Evolutionary conservation across 345 rosid genomes (phyloP), one percentile per base, ranked within the genome.

Genomic region (Citrus unshiu): DNA sequence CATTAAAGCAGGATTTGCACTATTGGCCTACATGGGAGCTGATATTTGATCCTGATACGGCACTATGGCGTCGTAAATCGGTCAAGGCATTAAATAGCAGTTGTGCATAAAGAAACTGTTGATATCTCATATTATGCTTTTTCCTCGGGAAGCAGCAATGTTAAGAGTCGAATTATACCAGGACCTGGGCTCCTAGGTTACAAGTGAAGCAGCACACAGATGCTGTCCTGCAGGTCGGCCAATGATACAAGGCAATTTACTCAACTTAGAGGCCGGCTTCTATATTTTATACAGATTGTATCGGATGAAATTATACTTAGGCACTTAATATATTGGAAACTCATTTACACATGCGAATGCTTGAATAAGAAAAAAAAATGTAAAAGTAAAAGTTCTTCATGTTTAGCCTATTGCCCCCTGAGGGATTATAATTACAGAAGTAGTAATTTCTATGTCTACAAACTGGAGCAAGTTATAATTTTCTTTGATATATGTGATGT

Each of bases 11-110:
- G 80, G 99, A 94, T 87, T 86, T 96, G 66, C 98, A 94, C 82
- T 94, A 96, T 75, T 96, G 97, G 99, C 97, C 97, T 24, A 91
- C 97, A 18, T 94, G 98, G 98, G 95, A 91, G 85, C 83, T 92
- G 80, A 89, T 90, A 77, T 96, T 94, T 73, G 93, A 96, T 73
- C 93, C 98, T 7, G 88, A 83, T 69, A 83, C 87, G 30, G 92
- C 94, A 75, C 82, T 87, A 70, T 96, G 99, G 99, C 88, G 85
- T 25, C 89, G 97, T 76, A 37, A 82, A 35, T 82, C 80, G 9
- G 89, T 95, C 85, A 92, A 88, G 81, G 84, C 93, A 40, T 83
- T 92, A 34, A 80, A 88, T 70, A 77, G 81, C 77, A 64, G 68
- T 12, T 29, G 24, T 37, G 71, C 13, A 22, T 73, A 30, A 73